These are phyloP conservation scores for Polychytrium aggregatum DNA, from an alignment of 192 early-diverging fungal species.

Conservation along the genomic window DNA sequence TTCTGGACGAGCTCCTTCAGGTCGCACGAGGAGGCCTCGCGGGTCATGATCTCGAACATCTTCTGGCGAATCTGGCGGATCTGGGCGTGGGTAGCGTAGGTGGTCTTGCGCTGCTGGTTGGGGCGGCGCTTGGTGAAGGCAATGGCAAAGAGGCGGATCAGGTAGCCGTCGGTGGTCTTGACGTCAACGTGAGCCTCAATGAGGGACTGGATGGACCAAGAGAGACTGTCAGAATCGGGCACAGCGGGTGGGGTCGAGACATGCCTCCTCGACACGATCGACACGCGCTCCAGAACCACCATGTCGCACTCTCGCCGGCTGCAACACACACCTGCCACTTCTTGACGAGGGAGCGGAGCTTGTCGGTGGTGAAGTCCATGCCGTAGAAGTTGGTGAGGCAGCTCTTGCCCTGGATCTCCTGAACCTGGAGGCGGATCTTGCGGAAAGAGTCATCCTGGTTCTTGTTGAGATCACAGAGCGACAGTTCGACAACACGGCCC, in stretches of 20 bases:
- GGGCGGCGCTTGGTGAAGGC: conserved; percentile 91
- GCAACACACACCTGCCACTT: conserved; percentile 99
- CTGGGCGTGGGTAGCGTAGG: conserved; percentile 94
- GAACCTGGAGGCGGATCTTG: conserved; percentile 94
- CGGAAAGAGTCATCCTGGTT: conserved; percentile 83
- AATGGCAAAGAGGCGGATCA: conserved; percentile 93
- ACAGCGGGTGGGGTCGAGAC: too few species aligned
- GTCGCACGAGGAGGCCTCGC: conserved; percentile 74
- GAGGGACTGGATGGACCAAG: conserved; percentile 44
- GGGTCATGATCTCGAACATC: conserved; percentile 98
- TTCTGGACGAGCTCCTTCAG: conserved; percentile 93
- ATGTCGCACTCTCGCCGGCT: too few species aligned
- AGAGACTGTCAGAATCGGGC: conserved; percentile 3
- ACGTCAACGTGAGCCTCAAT: conserved; percentile 97
- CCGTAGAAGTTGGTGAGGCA: conserved; percentile 99
- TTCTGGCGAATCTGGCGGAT: conserved; percentile 98
- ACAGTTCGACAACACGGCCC: conserved; percentile 92
- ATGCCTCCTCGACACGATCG: neutral
- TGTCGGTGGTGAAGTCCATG: conserved; percentile 99
- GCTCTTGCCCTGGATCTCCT: conserved; percentile 97
- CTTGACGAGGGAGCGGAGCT: conserved; percentile 98
- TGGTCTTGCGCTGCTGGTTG: conserved; percentile 96
- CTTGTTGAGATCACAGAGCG: conserved; percentile 92
- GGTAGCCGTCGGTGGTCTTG: conserved; percentile 99
- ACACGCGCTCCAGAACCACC: conserved; percentile 1